Conservation (phyloP, 2,329 filamentous ascomycete genomes). For the Teratosphaeria epicoccoides region DNA sequence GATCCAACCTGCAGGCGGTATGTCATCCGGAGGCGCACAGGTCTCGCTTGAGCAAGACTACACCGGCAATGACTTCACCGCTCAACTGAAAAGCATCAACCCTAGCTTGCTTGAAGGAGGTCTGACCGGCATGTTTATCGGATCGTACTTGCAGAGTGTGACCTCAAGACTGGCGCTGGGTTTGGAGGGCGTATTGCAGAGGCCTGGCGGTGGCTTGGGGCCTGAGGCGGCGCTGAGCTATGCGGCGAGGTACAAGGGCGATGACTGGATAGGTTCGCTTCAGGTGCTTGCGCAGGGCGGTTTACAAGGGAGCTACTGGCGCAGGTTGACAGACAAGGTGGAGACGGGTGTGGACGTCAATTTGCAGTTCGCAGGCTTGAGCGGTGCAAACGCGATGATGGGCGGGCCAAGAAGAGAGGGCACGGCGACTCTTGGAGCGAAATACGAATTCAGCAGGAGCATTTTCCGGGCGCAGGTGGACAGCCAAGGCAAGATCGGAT, state of each 20-base stretch:
- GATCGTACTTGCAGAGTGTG: conserved; percentile 87
- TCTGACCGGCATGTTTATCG: conserved; percentile 88
- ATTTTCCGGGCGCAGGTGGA: conserved; percentile 95
- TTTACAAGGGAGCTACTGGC: conserved; percentile 89
- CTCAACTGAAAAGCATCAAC: conserved; percentile 87
- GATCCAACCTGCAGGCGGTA: conserved; percentile 49
- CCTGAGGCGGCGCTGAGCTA: conserved; percentile 91
- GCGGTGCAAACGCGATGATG: conserved; percentile 54
- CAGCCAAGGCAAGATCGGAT: conserved; percentile 86
- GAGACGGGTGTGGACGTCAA: conserved; percentile 94
- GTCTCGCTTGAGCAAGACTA: conserved; percentile 94
- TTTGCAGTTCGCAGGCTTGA: conserved; percentile 61
- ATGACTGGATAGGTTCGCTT: conserved; percentile 85
- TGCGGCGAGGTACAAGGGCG: conserved; percentile 78
- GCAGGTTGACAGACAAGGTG: conserved; percentile 81
- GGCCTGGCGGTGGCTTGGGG: conserved; percentile 67
- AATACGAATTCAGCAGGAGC: conserved; percentile 95
- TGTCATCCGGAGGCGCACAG: conserved; percentile 62
- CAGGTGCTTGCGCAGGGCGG: conserved; percentile 83
- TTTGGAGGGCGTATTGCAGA: conserved; percentile 89
- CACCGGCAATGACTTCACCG: conserved; percentile 83
- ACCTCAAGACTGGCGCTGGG: conserved; percentile 80
- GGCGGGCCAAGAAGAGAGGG: conserved; percentile 72
- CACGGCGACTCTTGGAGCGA: conserved; percentile 80
- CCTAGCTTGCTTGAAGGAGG: conserved; percentile 89